Conservation (phyloP, 148 eudicot genomes). For the Talinum fruticosum region DNA sequence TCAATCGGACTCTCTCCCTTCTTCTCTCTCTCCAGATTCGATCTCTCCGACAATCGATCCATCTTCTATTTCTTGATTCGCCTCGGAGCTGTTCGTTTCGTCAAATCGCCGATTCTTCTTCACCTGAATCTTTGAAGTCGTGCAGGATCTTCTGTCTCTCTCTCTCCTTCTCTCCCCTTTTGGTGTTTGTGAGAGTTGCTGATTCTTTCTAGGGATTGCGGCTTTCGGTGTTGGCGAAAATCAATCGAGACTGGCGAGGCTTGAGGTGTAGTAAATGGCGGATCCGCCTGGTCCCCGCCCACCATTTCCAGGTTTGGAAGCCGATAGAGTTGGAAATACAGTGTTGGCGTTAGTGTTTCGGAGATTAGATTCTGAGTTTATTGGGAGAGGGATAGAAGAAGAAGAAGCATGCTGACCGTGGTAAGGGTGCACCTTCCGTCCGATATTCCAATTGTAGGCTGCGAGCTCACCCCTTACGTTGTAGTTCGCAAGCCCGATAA, state of each 20-base stretch:
- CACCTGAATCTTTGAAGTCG: neutral
- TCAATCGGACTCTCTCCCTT: neutral
- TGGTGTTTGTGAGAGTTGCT: neutral
- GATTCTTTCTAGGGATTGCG: neutral
- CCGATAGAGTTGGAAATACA: neutral
- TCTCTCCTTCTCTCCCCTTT: too few relatives aligned
- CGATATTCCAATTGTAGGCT: constrained; percentile 97
- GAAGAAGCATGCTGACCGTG: constrained; percentile 76
- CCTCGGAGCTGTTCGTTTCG: neutral
- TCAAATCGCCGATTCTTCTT: constrained; percentile 1
- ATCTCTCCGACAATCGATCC: too few relatives aligned
- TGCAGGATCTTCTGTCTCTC: neutral
- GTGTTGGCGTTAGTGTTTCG: constrained; percentile 21
- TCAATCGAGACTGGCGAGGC: constrained; percentile 66
- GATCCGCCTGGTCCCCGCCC: constrained; percentile 68
- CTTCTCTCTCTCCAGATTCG: constrained; percentile 10
- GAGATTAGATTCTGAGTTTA: constrained; percentile 14
- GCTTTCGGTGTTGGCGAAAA: constrained; percentile 3
- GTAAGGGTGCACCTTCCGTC: constrained; percentile 90
- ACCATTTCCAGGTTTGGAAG: constrained; percentile 16
- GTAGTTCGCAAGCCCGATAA: constrained; percentile 69
- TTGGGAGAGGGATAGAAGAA: constrained; percentile 15
- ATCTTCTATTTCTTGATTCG: neutral
- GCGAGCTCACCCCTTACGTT: constrained; percentile 92
- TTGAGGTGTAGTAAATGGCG: constrained; percentile 64